Evolutionary conservation across 2,329 filamentous ascomycete species (phyloP).

Genomic region (Neoarthrinium moseri): DNA sequence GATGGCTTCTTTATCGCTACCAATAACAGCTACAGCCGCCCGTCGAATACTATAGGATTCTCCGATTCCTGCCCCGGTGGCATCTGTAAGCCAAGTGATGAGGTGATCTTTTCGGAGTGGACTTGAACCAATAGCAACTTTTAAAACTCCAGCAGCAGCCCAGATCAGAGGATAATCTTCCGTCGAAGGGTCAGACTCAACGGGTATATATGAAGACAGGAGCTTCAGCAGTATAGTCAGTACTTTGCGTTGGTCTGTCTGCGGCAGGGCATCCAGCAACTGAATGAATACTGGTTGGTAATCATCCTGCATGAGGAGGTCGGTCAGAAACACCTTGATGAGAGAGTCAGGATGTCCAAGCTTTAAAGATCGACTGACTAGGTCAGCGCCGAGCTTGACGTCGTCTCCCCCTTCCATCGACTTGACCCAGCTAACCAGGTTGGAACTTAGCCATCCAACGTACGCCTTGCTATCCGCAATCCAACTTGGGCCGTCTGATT

Average conservation of each 20-base stretch:
- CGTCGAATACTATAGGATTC: constrained; percentile 65
- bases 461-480: constrained; percentile 64
- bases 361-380: constrained; percentile 61
- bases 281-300: constrained; percentile 24
- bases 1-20: constrained; percentile 49
- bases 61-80: constrained; percentile 64
- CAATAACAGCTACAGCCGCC: constrained; percentile 60
- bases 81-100: constrained; percentile 62
- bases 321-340: constrained; percentile 26
- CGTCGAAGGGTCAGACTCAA: constrained; percentile 29
- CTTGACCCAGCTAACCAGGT: constrained; percentile 49
- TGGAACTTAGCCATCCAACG: constrained; percentile 68
- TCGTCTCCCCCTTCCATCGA: constrained; percentile 31
- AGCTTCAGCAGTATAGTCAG: constrained; percentile 38
- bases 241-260: constrained; percentile 43
- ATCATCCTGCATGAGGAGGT: constrained; percentile 20
- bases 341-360: constrained; percentile 64
- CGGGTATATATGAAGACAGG: constrained; percentile 39
- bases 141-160: constrained; percentile 58
- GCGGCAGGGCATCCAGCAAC: constrained; percentile 34
- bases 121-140: constrained; percentile 45
- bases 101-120: constrained; percentile 52
- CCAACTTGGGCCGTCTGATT: constrained; percentile 48
- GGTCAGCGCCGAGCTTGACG: constrained; percentile 40
- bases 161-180: constrained; percentile 42